Percentiles rank a stretch among this genome's conserved stretches.
These are phyloP conservation scores for Sugiyamaella xylanicola DNA, from an alignment of 1,139 yeast genomes.

Conservation along the genomic window DNA sequence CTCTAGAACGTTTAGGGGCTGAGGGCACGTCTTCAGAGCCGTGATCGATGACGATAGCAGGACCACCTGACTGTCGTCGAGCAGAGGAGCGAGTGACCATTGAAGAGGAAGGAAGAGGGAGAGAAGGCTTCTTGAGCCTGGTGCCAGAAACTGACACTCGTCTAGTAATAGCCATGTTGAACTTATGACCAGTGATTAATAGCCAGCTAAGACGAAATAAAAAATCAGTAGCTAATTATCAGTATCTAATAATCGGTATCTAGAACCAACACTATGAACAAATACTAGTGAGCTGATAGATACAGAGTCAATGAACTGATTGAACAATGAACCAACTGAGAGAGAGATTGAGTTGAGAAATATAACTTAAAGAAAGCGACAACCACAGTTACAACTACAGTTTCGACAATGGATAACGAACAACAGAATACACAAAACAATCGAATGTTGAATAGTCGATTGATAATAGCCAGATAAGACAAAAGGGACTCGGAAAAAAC, in stretches of 20 bases:
- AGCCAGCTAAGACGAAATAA: too few relatives aligned
- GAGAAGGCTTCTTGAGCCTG: conserved; percentile 12
- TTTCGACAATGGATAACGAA: background rate
- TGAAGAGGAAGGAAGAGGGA: conserved; percentile 13
- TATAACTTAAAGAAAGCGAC: too few relatives aligned
- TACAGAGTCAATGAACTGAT: background rate
- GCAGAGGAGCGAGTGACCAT: conserved; percentile 23
- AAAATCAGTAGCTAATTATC: too few relatives aligned
- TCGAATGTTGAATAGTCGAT: too few relatives aligned
- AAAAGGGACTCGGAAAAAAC: conserved; percentile 5
- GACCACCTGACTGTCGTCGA: conserved; percentile 14
- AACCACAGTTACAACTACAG: too few relatives aligned
- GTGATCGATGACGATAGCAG: conserved; percentile 13
- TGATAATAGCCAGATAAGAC: background rate
- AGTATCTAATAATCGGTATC: too few relatives aligned
- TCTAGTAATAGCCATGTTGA: conserved; percentile 18
- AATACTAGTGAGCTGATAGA: too few relatives aligned
- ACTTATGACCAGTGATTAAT: too few relatives aligned
- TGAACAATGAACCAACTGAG: background rate
- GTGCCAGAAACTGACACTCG: conserved; percentile 3
- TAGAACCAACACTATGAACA: background rate
- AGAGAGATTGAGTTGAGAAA: too few relatives aligned
- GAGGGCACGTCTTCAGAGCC: conserved; percentile 9
- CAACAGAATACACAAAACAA: too few relatives aligned
- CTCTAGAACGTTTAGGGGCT: conserved; percentile 12